Evolutionary conservation across 2,329 filamentous ascomycete genomes (phyloP).

Genomic region (Microdochium nivale): DNA sequence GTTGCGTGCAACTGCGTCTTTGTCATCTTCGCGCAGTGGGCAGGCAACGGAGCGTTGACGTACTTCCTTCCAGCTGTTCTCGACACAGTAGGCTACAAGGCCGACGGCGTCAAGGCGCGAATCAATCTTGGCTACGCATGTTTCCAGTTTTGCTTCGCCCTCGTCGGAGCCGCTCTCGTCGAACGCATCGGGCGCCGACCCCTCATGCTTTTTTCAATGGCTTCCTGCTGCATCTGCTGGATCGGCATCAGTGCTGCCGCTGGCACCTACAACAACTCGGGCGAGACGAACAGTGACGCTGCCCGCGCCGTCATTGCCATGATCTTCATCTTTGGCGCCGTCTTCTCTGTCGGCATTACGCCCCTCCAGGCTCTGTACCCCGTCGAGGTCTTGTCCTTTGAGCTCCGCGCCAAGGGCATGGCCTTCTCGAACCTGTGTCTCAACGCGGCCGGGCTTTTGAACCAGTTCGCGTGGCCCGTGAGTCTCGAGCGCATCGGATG

Average conservation of each 20-base stretch:
- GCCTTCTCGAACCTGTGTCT: constrained; percentile 32
- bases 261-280: constrained; percentile 24
- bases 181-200: constrained; percentile 42
- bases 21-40: constrained; percentile 34
- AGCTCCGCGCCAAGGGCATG: constrained; percentile 40
- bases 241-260: constrained; percentile 39
- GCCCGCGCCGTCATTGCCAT: constrained; percentile 39
- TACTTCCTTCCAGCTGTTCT: constrained; percentile 44
- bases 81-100: constrained; percentile 37
- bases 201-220: constrained; percentile 41
- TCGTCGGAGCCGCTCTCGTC: constrained; percentile 39
- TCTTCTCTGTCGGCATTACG: constrained; percentile 32
- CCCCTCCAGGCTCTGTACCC: constrained; percentile 32
- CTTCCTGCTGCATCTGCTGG: constrained; percentile 39
- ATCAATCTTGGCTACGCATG: constrained; percentile 43
- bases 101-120: constrained; percentile 30
- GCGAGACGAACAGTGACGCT: constrained; percentile 24
- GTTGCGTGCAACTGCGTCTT: constrained; percentile 30
- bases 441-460: constrained; percentile 33
- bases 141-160: constrained; percentile 39
- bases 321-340: constrained; percentile 45
- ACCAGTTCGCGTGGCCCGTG: constrained; percentile 33
- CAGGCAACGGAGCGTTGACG: constrained; percentile 28
- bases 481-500: constrained; percentile 37
- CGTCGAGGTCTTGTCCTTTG: constrained; percentile 36